phyloP scores from a whole-genome alignment of 2,329 filamentous ascomycete species.

The Amesomyces nigricolor region DNA sequence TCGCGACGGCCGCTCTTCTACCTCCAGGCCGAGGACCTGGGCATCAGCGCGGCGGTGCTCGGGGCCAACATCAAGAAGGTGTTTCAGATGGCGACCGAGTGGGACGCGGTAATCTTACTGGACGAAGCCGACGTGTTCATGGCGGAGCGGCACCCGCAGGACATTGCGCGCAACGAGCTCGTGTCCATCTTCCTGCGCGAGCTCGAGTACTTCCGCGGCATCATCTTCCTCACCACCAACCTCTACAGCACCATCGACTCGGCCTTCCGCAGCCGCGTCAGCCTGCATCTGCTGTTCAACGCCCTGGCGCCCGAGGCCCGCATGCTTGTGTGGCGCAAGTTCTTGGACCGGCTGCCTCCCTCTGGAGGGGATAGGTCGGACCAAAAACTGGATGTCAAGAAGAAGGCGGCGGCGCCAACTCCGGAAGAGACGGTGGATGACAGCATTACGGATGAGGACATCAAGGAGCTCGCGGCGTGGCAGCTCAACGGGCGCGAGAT shows the following conservation, averaged over 20 bases:
- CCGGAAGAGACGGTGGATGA: neutral
- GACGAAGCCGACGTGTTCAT: constrained; percentile 52
- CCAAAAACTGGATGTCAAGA: neutral
- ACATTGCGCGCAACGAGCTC: constrained; percentile 45
- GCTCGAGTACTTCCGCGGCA: constrained; percentile 41
- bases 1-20: constrained; percentile 41
- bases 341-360: constrained; percentile 34
- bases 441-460: constrained; percentile 30
- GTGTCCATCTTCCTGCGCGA: constrained; percentile 44
- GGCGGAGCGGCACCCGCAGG: constrained; percentile 39
- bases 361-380: neutral
- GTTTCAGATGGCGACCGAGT: constrained; percentile 44
- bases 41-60: constrained; percentile 38
- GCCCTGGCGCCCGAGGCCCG: constrained; percentile 36
- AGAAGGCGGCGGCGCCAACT: neutral
- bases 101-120: constrained; percentile 47
- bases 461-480: constrained; percentile 37
- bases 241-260: constrained; percentile 38
- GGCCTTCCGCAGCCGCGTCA: constrained; percentile 43
- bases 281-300: constrained; percentile 42
- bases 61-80: constrained; percentile 43
- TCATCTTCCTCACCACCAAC: constrained; percentile 43
- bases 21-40: constrained; percentile 44
- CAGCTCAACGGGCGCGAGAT: constrained; percentile 43
- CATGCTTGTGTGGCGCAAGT: constrained; percentile 42